phyloP scores from a whole-genome alignment of 768 basidiomycete genomes.

The Boletus subcaerulescens region DNA sequence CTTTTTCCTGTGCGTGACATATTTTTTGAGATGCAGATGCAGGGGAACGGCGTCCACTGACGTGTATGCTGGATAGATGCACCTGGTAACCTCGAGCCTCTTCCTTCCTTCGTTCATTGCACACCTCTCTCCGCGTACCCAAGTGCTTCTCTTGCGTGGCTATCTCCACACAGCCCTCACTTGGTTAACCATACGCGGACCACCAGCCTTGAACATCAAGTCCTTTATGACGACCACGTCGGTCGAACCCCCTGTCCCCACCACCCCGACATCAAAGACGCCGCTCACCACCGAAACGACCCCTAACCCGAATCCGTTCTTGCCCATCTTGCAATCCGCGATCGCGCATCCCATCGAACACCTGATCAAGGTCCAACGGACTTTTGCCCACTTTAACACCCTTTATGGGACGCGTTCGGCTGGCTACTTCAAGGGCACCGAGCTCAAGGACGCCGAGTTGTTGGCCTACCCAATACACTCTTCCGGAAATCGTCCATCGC shows the following conservation, averaged over 20 bases:
- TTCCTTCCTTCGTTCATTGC: slow-evolving; percentile 29
- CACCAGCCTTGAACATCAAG: slow-evolving; percentile 30
- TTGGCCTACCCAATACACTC: slow-evolving; percentile 11
- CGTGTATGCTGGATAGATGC: slow-evolving; percentile 17
- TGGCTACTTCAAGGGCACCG: slow-evolving; percentile 29
- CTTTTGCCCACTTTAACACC: slow-evolving; percentile 33
- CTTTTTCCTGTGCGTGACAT: slow-evolving; percentile 49
- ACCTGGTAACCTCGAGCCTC: slow-evolving; percentile 29
- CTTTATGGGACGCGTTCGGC: slow-evolving; percentile 28
- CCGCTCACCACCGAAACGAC: slow-evolving; percentile 13
- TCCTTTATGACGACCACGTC: slow-evolving; percentile 30
- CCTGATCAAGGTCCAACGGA: slow-evolving; percentile 31
- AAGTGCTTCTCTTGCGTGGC: slow-evolving; percentile 29
- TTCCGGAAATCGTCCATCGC: no score
- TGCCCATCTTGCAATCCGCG: slow-evolving; percentile 37
- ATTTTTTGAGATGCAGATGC: neutral
- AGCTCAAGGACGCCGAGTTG: slow-evolving; percentile 29
- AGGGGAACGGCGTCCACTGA: neutral
- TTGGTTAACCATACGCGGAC: slow-evolving; percentile 32
- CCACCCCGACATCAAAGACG: neutral
- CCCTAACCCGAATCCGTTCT: slow-evolving; percentile 37
- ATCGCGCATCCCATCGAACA: slow-evolving; percentile 37
- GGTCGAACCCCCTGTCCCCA: slow-evolving; percentile 11
- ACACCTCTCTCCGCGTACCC: slow-evolving; percentile 11
- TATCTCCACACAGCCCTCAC: slow-evolving; percentile 24